Conservation (phyloP, 2,329 filamentous ascomycete genomes). For the Phyllachora maydis region DNA sequence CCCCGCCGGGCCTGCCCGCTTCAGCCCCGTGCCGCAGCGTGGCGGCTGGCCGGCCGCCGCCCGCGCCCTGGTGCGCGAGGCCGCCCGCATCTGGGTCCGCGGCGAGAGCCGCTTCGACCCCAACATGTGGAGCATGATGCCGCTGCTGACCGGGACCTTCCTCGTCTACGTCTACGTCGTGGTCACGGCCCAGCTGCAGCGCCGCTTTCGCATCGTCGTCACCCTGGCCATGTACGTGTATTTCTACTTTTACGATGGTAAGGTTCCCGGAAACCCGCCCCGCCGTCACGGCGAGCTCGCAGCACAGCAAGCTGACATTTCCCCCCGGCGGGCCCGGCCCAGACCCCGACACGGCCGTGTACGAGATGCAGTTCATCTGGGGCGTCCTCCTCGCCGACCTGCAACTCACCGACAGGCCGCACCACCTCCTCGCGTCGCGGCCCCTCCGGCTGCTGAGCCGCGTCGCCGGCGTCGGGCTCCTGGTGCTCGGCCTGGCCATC, state of each 20-base stretch:
- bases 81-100: constrained; percentile 28
- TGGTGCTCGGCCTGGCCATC: constrained; percentile 30
- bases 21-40: constrained; percentile 18
- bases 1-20: too few relatives aligned
- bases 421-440: constrained; percentile 21
- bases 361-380: constrained; percentile 38
- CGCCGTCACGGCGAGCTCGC: too few relatives aligned
- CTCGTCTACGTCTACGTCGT: constrained; percentile 30
- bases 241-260: constrained; percentile 18
- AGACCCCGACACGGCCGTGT: constrained; percentile 13
- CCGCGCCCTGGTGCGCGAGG: constrained; percentile 18
- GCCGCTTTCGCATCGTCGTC: constrained; percentile 24
- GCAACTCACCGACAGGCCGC: constrained; percentile 26
- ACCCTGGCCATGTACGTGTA: constrained; percentile 25
- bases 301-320: too few relatives aligned
- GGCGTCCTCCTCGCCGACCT: constrained; percentile 41
- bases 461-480: constrained; percentile 23
- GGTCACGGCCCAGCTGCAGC: constrained; percentile 24
- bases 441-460: constrained; percentile 19
- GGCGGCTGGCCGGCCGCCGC: constrained; percentile 17
- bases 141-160: constrained; percentile 32
- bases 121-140: constrained; percentile 36
- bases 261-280: constrained; percentile 9
- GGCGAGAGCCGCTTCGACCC: constrained; percentile 30
- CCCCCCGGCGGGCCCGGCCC: background rate